Evolutionary conservation across 345 rosid genomes (phyloP).

Genomic region (Citrus unshiu): DNA sequence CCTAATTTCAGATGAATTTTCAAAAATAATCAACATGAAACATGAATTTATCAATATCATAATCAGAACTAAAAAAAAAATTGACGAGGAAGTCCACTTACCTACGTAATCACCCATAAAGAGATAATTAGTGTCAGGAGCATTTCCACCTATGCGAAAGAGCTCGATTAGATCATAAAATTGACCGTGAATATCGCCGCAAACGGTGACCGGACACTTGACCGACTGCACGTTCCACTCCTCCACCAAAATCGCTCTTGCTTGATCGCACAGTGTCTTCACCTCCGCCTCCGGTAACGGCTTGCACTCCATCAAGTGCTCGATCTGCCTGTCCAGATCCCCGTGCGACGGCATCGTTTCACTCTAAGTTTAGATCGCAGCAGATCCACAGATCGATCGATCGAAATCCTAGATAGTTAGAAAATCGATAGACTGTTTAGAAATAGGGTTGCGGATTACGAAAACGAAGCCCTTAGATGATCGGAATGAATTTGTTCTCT

Average conservation of each 20-base stretch:
- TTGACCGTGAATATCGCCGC: conserved; percentile 99
- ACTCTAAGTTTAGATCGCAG: not conserved
- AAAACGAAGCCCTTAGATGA: conserved; percentile 22
- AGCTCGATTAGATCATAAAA: conserved; percentile 97
- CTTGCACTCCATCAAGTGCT: conserved; percentile 97
- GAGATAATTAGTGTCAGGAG: conserved; percentile 96
- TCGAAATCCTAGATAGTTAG: not conserved
- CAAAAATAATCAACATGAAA: not conserved
- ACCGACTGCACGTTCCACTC: conserved; percentile 99
- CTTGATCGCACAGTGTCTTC: conserved; percentile 90
- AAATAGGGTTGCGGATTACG: not conserved
- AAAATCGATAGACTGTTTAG: not conserved
- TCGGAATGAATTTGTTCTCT: conserved; percentile 15
- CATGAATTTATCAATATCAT: not conserved
- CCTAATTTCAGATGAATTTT: not conserved
- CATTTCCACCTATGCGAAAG: conserved; percentile 88
- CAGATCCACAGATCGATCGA: conserved; percentile 10
- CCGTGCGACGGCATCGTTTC: conserved; percentile 78
- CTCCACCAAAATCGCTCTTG: conserved; percentile 90
- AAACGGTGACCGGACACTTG: conserved; percentile 97
- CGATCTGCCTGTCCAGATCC: conserved; percentile 98
- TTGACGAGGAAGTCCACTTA: conserved; percentile 24
- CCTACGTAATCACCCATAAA: conserved; percentile 99
- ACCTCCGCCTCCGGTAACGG: conserved; percentile 87
- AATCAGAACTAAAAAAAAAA: not conserved